These are phyloP conservation scores for Russula sp. DNA, from an alignment of 768 basidiomycete species.

Conservation along the genomic window DNA sequence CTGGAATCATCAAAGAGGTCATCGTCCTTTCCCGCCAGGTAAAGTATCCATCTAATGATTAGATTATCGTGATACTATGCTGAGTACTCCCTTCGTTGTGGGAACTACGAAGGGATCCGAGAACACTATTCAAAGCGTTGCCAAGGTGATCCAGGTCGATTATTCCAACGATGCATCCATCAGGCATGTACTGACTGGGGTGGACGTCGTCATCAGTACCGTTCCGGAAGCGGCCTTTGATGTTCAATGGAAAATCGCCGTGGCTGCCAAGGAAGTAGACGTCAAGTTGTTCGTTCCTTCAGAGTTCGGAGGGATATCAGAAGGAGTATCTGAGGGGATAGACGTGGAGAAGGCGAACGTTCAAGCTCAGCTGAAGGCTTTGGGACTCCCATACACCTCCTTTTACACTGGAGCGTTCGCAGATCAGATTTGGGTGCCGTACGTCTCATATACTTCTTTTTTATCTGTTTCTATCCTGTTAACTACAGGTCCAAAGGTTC, in stretches of 20 bases:
- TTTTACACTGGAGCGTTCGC: conserved; percentile 27
- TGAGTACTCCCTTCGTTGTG: background rate
- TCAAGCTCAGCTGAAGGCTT: background rate
- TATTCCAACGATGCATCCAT: conserved; percentile 20
- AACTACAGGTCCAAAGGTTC: background rate
- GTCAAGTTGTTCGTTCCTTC: conserved; percentile 5
- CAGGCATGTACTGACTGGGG: conserved; percentile 3
- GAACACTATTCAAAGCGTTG: conserved; percentile 19
- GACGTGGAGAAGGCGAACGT: background rate
- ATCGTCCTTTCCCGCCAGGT: conserved; percentile 28
- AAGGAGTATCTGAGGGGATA: background rate
- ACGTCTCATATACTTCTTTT: background rate
- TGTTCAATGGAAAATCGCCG: conserved; percentile 10
- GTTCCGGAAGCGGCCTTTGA: background rate
- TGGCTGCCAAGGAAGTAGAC: conserved; percentile 24
- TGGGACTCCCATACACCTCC: background rate
- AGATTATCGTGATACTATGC: too few relatives aligned
- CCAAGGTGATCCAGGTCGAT: conserved; percentile 19
- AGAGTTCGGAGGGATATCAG: background rate
- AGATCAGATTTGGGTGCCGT: background rate
- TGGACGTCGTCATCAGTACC: conserved; percentile 25
- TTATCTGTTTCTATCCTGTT: background rate
- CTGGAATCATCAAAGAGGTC: conserved; percentile 22
- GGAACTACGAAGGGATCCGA: conserved; percentile 29
- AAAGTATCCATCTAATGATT: background rate